These are phyloP conservation scores for Trichosporon faecale DNA, from an alignment of 1,284 basidiomycete genomes.

Conservation along the genomic window DNA sequence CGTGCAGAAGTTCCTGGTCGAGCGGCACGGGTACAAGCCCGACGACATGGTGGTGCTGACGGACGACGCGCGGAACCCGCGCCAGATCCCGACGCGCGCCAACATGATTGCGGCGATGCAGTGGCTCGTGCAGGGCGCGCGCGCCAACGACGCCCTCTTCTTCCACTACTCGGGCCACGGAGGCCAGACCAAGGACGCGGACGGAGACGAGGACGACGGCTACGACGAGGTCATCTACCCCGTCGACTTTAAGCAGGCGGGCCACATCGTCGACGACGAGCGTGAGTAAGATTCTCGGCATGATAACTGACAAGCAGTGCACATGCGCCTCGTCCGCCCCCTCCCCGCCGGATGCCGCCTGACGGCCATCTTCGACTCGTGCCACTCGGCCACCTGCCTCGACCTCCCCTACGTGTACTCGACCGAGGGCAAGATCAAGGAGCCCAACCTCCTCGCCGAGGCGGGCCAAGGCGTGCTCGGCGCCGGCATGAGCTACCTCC, in stretches of 20 bases:
- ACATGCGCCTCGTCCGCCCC: constrained; percentile 59
- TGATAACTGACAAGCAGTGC: constrained; percentile 22
- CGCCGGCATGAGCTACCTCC: constrained; percentile 35
- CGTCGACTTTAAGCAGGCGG: constrained; percentile 66
- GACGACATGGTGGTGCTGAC: constrained; percentile 83
- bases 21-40: constrained; percentile 64
- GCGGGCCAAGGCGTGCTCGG: constrained; percentile 69
- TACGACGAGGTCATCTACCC: constrained; percentile 77
- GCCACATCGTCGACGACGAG: constrained; percentile 81
- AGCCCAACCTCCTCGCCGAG: constrained; percentile 76
- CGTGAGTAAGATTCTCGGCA: too few relatives aligned
- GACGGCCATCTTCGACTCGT: constrained; percentile 76
- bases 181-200: constrained; percentile 66
- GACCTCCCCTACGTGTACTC: constrained; percentile 64
- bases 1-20: constrained; percentile 70
- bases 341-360: constrained; percentile 80
- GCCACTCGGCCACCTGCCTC: constrained; percentile 54
- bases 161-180: constrained; percentile 86
- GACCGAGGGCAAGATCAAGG: constrained; percentile 80
- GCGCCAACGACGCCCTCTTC: constrained; percentile 81
- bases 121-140: constrained; percentile 79
- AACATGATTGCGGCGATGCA: constrained; percentile 84
- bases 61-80: constrained; percentile 65
- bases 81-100: constrained; percentile 67
- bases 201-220: constrained; percentile 62